Base-by-base conservation (phyloP, 495 filamentous ascomycete species). In the Aspergillus affinis region DNA sequence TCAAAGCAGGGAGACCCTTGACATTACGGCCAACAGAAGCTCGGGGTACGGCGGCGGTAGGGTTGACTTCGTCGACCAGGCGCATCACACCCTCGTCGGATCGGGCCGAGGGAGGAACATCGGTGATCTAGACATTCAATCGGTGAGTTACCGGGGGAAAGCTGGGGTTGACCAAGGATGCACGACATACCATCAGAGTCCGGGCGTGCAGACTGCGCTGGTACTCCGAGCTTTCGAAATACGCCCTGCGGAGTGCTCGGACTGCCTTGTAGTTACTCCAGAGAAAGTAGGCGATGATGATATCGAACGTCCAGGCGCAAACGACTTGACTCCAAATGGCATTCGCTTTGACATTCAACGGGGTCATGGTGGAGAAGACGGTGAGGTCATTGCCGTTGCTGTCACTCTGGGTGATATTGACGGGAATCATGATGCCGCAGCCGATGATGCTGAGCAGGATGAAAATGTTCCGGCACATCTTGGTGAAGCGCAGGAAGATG, bases 391-490 rank as follows among this genome's bases (percentile, higher is more conserved):
- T 63, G 17, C 55, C 58, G 49, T 57, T 62, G 18, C 58, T 63
- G 21, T 61, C 73, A 55, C 81, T 84, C 36, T 84, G 73, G 0
- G 82, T 77, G 51, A 91, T 72, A 66, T 97, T 94, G 64, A 95
- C 75, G 4, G 94, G 95, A 57, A 98, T 90, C 69, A 98, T 78
- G 56, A 98, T 82, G 32, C 77, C 74, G 65, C 89, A 91, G 4
- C 90, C 92, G 29, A 96, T 71, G 20, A 96, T 66, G 52, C 86
- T 82, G 65, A 97, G 74, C 32, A 83, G 66, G 54, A 89, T 75
- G 65, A 98, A 94, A 32, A 98, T 88, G 65, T 95, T 92, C 51
- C 94, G 88, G 69, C 90, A 93, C 93, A 98, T 97, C 53, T 84
- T 81, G 51, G 87, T 87, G 69, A 97, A 91, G 19, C 95, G 85